Conservation (phyloP, 768 basidiomycete species). For the Gloeopeniophorella convolvens region DNA sequence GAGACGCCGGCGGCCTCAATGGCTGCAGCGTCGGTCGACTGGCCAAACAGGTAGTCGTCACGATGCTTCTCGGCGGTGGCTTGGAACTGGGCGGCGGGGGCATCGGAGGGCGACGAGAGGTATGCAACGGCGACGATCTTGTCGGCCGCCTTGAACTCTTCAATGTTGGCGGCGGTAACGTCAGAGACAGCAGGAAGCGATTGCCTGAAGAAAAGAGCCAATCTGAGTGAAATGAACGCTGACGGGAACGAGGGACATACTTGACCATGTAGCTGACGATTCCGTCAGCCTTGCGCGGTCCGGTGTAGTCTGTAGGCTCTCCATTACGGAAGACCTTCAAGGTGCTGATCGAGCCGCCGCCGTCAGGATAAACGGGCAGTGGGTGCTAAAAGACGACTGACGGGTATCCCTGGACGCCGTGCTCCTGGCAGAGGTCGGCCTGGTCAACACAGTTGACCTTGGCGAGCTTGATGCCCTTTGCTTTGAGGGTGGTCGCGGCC, state of each 20-base stretch:
- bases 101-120: conserved; percentile 63
- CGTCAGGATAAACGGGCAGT: not conserved
- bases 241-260: conserved; percentile 34
- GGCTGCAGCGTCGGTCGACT: conserved; percentile 63
- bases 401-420: conserved; percentile 94
- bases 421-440: conserved; percentile 81
- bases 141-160: conserved; percentile 84
- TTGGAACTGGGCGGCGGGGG: conserved; percentile 67
- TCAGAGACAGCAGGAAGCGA: conserved; percentile 87
- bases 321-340: conserved; percentile 91
- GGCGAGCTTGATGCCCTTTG: conserved; percentile 82
- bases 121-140: conserved; percentile 88
- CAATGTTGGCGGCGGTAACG: conserved; percentile 68
- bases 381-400: conserved; percentile 34
- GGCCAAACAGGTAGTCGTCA: conserved; percentile 90
- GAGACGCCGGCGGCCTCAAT: conserved; percentile 67
- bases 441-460: conserved; percentile 98
- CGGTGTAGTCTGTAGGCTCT: conserved; percentile 69
- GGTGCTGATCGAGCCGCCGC: conserved; percentile 43
- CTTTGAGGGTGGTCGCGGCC: conserved; percentile 90
- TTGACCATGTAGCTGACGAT: conserved; percentile 97
- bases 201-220: conserved; percentile 50
- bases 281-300: conserved; percentile 91
- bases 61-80: conserved; percentile 81
- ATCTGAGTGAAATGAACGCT: conserved; percentile 7